Conservation (phyloP, 257 asterid species). For the Gentiana macrophylla region DNA sequence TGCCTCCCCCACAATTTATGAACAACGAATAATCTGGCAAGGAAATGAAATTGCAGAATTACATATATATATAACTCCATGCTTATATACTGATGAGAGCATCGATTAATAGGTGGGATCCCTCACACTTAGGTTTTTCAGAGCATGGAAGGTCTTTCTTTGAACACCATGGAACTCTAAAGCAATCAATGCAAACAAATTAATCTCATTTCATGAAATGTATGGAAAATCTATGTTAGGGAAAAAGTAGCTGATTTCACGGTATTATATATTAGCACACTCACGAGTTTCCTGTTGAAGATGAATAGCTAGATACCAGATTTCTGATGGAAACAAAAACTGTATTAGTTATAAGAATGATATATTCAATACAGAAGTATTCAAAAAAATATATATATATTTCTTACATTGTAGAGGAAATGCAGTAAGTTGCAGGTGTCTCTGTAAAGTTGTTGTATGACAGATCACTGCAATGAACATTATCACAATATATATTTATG, state of each 20-base stretch:
- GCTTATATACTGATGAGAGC: neutral
- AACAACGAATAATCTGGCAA: conserved; percentile 43
- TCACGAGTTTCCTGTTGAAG: conserved; percentile 46
- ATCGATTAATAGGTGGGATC: neutral
- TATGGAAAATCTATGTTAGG: neutral
- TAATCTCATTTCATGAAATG: conserved; percentile 4
- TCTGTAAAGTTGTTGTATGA: conserved; percentile 71
- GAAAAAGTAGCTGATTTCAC: neutral
- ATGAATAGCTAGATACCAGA: conserved; percentile 59
- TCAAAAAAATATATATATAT: neutral
- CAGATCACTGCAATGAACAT: conserved; percentile 59
- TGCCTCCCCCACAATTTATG: conserved; percentile 80
- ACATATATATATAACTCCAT: neutral
- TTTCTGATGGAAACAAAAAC: conserved; percentile 41
- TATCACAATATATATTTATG: conserved; percentile 6
- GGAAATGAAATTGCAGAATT: conserved; percentile 2
- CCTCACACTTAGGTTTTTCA: conserved; percentile 35
- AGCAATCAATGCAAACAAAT: conserved; percentile 5
- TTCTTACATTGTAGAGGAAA: conserved; percentile 40
- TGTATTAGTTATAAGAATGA: conserved; percentile 9
- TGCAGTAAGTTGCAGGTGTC: conserved; percentile 30
- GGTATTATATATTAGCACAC: conserved; percentile 15
- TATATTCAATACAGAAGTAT: conserved; percentile 1
- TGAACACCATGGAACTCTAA: conserved; percentile 60
- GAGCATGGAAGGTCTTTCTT: conserved; percentile 60